These are phyloP conservation scores for Iris macrosiphon DNA, from an alignment of 106 monocot species.

Conservation along the genomic window DNA sequence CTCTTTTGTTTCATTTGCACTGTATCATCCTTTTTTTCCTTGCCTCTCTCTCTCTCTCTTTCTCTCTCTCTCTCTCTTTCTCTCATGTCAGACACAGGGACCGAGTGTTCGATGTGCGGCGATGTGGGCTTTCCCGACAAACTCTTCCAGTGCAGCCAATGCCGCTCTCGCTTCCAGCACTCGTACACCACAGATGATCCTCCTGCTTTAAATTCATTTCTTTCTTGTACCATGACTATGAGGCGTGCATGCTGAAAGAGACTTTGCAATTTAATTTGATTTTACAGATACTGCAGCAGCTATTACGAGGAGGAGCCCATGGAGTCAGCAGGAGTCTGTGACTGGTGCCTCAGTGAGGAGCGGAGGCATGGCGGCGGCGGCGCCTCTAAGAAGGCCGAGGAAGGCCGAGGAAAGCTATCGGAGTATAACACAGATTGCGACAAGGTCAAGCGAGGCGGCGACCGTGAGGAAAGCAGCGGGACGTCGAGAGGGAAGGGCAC, in stretches of 20 bases:
- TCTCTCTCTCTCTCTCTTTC: neutral
- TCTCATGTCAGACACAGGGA: slow-evolving; percentile 24
- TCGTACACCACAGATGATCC: slow-evolving; percentile 19
- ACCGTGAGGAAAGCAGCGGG: neutral
- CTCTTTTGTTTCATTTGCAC: neutral
- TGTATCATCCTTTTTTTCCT: neutral
- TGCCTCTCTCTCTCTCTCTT: neutral
- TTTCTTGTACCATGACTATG: neutral
- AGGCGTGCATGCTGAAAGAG: neutral
- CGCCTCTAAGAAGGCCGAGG: neutral
- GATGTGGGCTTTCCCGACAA: slow-evolving; percentile 63
- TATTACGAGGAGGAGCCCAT: slow-evolving; percentile 23
- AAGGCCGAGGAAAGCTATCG: neutral
- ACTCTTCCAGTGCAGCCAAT: slow-evolving; percentile 56
- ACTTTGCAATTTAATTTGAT: neutral
- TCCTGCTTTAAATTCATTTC: neutral
- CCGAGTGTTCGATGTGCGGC: slow-evolving; percentile 62
- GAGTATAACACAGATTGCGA: no score
- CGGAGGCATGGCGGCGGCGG: neutral
- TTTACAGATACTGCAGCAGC: slow-evolving; percentile 52
- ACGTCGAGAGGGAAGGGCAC: neutral
- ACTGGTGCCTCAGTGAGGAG: slow-evolving; percentile 45
- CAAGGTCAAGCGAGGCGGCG: neutral
- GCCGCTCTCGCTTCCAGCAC: slow-evolving; percentile 57
- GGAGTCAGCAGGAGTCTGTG: slow-evolving; percentile 18